These are phyloP conservation scores for Aspergillus uvarum DNA, from an alignment of 2,329 filamentous ascomycete genomes.

Conservation along the genomic window DNA sequence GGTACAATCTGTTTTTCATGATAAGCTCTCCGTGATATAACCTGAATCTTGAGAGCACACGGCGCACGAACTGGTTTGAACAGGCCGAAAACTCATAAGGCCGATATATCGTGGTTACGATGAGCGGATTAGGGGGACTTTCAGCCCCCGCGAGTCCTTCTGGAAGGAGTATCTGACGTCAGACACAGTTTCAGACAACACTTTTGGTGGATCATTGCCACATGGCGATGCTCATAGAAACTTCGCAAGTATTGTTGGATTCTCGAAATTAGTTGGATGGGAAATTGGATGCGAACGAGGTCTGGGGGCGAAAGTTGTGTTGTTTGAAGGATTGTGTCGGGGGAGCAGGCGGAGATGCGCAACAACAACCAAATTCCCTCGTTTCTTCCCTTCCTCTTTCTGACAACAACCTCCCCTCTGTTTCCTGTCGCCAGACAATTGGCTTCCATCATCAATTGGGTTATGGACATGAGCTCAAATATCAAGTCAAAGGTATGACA, in stretches of 20 bases:
- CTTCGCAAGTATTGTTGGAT: neutral
- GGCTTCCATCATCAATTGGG: neutral
- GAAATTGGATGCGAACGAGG: slow-evolving; percentile 1
- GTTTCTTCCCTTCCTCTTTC: neutral
- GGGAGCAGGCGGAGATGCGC: neutral
- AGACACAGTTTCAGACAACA: neutral
- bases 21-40: neutral
- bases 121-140: neutral
- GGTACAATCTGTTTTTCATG: no score
- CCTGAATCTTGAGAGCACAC: neutral
- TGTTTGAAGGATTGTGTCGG: neutral
- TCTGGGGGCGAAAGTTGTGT: slow-evolving; percentile 6
- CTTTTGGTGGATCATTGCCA: neutral
- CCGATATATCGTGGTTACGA: neutral
- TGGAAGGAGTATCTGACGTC: slow-evolving; percentile 4
- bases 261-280: neutral
- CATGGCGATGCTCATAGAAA: neutral
- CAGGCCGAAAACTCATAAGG: neutral
- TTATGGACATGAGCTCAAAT: neutral
- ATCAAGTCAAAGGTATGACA: neutral
- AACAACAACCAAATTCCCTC: neutral
- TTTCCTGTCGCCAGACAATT: neutral
- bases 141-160: neutral
- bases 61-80: neutral
- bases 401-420: neutral